phyloP scores from a whole-genome alignment of 2,329 filamentous ascomycete species.

The Allantophomopsis lycopodina region DNA sequence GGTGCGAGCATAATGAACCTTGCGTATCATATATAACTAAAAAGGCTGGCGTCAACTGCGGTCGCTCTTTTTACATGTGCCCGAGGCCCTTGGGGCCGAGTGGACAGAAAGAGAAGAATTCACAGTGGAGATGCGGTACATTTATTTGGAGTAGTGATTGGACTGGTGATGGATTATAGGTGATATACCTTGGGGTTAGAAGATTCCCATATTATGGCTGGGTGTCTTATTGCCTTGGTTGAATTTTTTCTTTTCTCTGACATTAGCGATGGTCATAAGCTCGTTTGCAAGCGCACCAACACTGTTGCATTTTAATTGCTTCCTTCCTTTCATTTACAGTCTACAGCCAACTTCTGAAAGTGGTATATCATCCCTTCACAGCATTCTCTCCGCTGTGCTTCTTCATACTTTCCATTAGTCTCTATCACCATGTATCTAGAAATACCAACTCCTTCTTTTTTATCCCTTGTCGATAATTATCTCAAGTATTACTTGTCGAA shows the following conservation, averaged over 20 bases:
- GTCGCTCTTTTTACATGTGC: slow-evolving; percentile 52
- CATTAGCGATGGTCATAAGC: no score
- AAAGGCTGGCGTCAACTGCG: slow-evolving; percentile 76
- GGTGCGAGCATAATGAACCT: slow-evolving; percentile 79
- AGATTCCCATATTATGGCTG: no score
- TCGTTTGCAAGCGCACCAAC: no score
- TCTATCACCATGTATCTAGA: slow-evolving; percentile 35
- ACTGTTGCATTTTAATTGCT: no score
- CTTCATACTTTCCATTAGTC: no score
- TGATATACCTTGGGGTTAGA: background rate
- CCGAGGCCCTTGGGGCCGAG: slow-evolving; percentile 67
- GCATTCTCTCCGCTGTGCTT: no score
- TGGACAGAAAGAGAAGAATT: slow-evolving; percentile 71
- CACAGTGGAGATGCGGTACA: slow-evolving; percentile 76
- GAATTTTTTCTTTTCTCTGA: no score
- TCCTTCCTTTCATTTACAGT: no score
- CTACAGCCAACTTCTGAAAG: no score
- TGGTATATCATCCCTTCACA: no score
- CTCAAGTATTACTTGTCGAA: slow-evolving; percentile 82
- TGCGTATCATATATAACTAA: slow-evolving; percentile 77
- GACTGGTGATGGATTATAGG: slow-evolving; percentile 4
- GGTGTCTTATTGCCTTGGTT: no score
- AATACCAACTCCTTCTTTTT: slow-evolving; percentile 59
- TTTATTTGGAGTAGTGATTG: slow-evolving; percentile 42
- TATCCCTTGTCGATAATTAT: slow-evolving; percentile 64